Base-by-base conservation (phyloP, 352 stramenopile genomes). In the Globisporangium viniferum region DNA sequence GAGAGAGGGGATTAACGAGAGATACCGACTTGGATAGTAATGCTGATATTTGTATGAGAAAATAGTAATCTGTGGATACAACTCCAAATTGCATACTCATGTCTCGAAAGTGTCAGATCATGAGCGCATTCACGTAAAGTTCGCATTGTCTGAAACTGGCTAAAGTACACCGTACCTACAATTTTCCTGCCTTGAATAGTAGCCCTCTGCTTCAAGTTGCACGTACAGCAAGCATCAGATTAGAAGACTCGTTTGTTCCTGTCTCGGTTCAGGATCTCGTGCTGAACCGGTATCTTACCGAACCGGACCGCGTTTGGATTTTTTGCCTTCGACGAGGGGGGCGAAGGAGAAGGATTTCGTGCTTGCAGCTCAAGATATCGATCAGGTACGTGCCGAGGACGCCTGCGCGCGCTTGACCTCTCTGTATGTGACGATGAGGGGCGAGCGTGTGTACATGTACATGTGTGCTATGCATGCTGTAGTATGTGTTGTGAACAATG, bases 331-430 rank as follows among this genome's bases (percentile, higher is more conserved):
- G 22, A 55, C 35, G 61, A 69, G 62, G 67, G 67, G 67, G 67
- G 61, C 63, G 41, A 66, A 71, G 67, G 44, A 65, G 59, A 65
- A 65, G 62, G 62, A 68, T 68, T 62, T 68, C 62, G 33, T 61
- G 62, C 48, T 62, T 36, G n/a, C 5, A 67, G 36, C 71, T 68
- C 74, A 78, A 74, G 69, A 78, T 77, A 59, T 64, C 54, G 65
- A 51, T 48, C 71, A 61, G 57, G 59, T 65, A 57, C 58, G 46
- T 61, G 55, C 31, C 6, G 18, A 24, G 5, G 44, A 51, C 15
- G 29, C 15, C 27, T 10, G 12, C 18, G 9, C n/a, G 55, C 55
- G 18, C 44, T 22, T 51, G 44, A 24, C 0, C n/a, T 61, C 55
- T 60, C 29, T 61, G 27, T 61, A 41, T 41, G 55, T 60, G 55